Conservation (phyloP, 768 basidiomycete species). For the Suillus subluteus region DNA sequence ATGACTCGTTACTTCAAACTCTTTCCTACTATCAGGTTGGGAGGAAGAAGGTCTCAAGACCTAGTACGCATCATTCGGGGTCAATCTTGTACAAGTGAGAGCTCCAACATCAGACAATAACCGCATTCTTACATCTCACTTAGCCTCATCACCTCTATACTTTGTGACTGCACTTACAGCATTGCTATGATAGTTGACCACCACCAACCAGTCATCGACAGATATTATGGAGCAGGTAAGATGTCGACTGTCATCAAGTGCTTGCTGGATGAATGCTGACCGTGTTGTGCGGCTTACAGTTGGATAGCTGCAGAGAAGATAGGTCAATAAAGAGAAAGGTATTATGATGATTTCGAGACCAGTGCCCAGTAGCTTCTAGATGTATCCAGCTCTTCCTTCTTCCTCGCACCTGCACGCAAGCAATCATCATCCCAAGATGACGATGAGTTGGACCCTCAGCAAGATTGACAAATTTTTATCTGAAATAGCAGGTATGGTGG, state of each 20-base stretch:
- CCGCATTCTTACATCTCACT: conserved; percentile 9
- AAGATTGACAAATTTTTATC: conserved; percentile 91
- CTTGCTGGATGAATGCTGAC: conserved; percentile 86
- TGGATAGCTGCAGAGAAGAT: conserved; percentile 92
- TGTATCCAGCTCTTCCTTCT: conserved; percentile 44
- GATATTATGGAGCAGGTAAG: conserved; percentile 91
- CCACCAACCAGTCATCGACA: conserved; percentile 96
- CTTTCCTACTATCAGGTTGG: conserved; percentile 94
- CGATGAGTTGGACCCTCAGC: conserved; percentile 77
- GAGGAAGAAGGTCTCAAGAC: conserved; percentile 89
- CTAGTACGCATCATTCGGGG: conserved; percentile 92
- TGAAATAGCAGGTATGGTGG: conserved; percentile 89
- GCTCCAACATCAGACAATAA: conserved; percentile 63
- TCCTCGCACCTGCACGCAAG: conserved; percentile 35
- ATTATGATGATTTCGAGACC: neutral
- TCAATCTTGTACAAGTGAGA: conserved; percentile 82
- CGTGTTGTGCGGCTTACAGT: conserved; percentile 72
- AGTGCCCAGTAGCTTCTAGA: conserved; percentile 47
- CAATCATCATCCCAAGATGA: conserved; percentile 40
- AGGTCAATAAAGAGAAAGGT: conserved; percentile 82
- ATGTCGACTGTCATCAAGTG: conserved; percentile 81
- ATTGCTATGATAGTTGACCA: conserved; percentile 95
- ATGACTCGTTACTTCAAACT: conserved; percentile 96
- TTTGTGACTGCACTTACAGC: conserved; percentile 89
- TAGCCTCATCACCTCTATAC: conserved; percentile 91